Percentiles rank a stretch among this genome's conserved stretches.
Conservation (phyloP, 2,329 filamentous ascomycete species). For the Microdochium paspali region DNA sequence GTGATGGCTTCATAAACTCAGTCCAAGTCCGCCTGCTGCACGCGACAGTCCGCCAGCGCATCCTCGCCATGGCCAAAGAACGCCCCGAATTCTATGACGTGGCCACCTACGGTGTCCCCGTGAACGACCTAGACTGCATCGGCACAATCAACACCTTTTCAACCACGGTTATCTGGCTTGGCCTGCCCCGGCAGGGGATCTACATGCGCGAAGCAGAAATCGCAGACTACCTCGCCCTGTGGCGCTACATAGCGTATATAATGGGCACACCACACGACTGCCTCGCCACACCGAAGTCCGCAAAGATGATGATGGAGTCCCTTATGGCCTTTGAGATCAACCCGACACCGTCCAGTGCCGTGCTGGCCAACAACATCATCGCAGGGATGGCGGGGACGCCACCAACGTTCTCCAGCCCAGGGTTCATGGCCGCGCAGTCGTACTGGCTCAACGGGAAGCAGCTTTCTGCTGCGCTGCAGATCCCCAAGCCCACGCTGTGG, state of each 20-base stretch:
- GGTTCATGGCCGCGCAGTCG: conserved; percentile 59
- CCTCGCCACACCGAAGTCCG: conserved; percentile 45
- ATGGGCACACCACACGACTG: conserved; percentile 58
- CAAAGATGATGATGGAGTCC: conserved; percentile 57
- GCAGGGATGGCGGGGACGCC: conserved; percentile 55
- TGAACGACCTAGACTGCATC: conserved; percentile 69
- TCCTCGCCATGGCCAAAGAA: conserved; percentile 46
- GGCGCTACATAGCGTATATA: conserved; percentile 65
- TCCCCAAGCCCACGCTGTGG: conserved; percentile 45
- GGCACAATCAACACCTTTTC: conserved; percentile 66
- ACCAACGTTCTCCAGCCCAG: conserved; percentile 54
- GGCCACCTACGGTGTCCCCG: conserved; percentile 50
- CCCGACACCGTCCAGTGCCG: conserved; percentile 51
- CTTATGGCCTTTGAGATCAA: conserved; percentile 56
- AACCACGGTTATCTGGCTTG: conserved; percentile 51
- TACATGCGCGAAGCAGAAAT: conserved; percentile 52
- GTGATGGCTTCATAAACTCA: conserved; percentile 54
- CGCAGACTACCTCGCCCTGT: conserved; percentile 62
- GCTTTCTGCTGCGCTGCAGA: conserved; percentile 48
- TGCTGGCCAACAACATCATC: conserved; percentile 69
- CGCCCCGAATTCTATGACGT: conserved; percentile 54
- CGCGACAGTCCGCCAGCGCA: conserved; percentile 55
- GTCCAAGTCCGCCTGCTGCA: conserved; percentile 62
- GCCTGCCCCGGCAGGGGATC: conserved; percentile 65
- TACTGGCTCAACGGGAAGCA: conserved; percentile 62